Conservation (phyloP, 371 early-diverging fungal species). For the Actinomortierella wolfii region DNA sequence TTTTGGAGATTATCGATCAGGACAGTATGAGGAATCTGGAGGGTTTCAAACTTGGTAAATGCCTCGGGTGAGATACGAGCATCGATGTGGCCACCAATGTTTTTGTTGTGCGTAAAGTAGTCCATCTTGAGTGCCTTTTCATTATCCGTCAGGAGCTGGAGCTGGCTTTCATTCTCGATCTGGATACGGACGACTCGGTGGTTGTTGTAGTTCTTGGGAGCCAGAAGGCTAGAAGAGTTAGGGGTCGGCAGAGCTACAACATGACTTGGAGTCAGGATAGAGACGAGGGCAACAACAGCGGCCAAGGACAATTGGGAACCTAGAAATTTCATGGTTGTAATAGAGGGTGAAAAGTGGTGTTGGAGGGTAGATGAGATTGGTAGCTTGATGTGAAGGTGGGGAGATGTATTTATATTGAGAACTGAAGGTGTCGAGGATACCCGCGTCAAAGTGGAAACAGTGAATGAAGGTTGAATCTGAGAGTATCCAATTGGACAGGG, state of each 20-base stretch:
- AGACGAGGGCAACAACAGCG: slow-evolving; percentile 10
- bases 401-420: too few species aligned
- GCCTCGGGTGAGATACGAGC: slow-evolving; percentile 27
- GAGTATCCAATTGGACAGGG: too few species aligned
- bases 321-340: slow-evolving; percentile 1
- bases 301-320: slow-evolving; percentile 1
- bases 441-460: too few species aligned
- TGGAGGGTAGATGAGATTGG: too few species aligned
- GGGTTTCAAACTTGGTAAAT: slow-evolving; percentile 21
- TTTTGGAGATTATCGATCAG: slow-evolving; percentile 31
- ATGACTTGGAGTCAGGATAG: slow-evolving; percentile 7
- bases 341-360: background rate
- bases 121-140: slow-evolving; percentile 21
- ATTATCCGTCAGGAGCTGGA: slow-evolving; percentile 24
- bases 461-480: too few species aligned
- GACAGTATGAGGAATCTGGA: slow-evolving; percentile 17
- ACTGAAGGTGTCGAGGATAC: too few species aligned
- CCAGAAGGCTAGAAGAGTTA: background rate
- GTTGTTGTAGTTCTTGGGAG: slow-evolving; percentile 8
- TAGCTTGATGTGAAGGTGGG: too few species aligned
- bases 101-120: slow-evolving; percentile 43
- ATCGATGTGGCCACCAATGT: slow-evolving; percentile 28
- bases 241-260: background rate
- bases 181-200: slow-evolving; percentile 39
- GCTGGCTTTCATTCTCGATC: slow-evolving; percentile 19